These are phyloP conservation scores for Macrophomina phaseolina DNA, from an alignment of 2,329 filamentous ascomycete genomes.

Conservation along the genomic window DNA sequence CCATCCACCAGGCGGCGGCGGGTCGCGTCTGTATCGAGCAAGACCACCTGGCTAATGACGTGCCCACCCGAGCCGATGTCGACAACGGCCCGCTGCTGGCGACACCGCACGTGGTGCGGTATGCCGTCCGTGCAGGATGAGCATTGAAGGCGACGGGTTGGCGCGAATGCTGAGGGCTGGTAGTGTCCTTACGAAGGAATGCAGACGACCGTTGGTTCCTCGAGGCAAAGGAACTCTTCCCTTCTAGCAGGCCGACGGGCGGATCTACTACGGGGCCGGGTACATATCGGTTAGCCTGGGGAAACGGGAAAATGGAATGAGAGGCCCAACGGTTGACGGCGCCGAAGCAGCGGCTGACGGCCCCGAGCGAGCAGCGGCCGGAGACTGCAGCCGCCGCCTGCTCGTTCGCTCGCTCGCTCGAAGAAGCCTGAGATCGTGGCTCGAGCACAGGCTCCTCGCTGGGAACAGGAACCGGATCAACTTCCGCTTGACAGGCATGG, in stretches of 20 bases:
- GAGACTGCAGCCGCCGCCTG: not conserved
- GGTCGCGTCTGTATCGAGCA: not conserved
- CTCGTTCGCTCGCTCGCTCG: not conserved
- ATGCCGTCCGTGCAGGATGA: not conserved
- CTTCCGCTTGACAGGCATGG: no score
- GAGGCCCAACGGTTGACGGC: not conserved
- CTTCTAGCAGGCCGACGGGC: no score
- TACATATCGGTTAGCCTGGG: not conserved
- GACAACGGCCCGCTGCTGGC: not conserved
- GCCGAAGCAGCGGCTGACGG: not conserved
- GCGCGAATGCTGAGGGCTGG: not conserved
- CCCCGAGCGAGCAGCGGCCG: no score
- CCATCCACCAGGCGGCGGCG: not conserved
- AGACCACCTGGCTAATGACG: conserved; percentile 1
- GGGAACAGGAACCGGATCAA: not conserved
- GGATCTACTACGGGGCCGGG: not conserved
- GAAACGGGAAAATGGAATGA: not conserved
- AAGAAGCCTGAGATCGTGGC: not conserved
- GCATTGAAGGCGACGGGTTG: not conserved
- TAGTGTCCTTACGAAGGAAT: no score
- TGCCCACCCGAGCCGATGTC: not conserved
- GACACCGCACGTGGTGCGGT: not conserved
- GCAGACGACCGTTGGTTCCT: no score
- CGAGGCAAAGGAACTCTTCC: no score
- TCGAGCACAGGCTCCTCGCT: not conserved